Conservation (phyloP, 495 filamentous ascomycete genomes). For the Tuber umbilicatum region DNA sequence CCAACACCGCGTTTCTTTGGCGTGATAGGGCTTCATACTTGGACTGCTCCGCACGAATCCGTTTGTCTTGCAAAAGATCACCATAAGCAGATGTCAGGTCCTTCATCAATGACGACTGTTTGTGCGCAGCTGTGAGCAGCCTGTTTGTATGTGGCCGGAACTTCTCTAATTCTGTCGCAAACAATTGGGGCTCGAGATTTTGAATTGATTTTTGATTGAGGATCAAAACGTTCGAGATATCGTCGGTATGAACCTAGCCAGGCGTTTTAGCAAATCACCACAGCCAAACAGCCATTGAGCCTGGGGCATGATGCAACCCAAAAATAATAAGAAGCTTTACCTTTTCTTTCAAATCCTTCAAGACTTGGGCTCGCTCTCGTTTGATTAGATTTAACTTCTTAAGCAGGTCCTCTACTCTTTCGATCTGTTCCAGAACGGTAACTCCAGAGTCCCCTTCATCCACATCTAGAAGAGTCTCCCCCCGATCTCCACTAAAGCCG, state of each 20-base stretch:
- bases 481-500: constrained; percentile 52
- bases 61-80: constrained; percentile 83
- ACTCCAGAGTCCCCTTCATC: constrained; percentile 73
- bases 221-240: constrained; percentile 94
- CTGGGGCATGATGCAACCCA: constrained; percentile 10
- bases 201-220: constrained; percentile 92
- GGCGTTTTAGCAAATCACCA: constrained; percentile 39
- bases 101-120: constrained; percentile 88
- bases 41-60: constrained; percentile 85
- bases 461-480: constrained; percentile 72
- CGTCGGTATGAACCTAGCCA: constrained; percentile 78
- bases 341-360: constrained; percentile 97
- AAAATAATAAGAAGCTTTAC: constrained; percentile 47
- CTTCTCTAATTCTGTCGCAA: constrained; percentile 91
- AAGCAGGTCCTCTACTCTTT: constrained; percentile 79
- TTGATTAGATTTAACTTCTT: constrained; percentile 89
- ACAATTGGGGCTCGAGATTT: constrained; percentile 80
- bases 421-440: constrained; percentile 84
- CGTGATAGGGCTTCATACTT: constrained; percentile 85
- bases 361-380: constrained; percentile 76
- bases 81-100: constrained; percentile 85
- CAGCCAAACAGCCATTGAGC: constrained; percentile 1
- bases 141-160: constrained; percentile 89
- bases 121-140: constrained; percentile 84
- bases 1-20: constrained; percentile 72